phyloP scores from a whole-genome alignment of 1,284 basidiomycete species.

The Volvariella volvacea region DNA sequence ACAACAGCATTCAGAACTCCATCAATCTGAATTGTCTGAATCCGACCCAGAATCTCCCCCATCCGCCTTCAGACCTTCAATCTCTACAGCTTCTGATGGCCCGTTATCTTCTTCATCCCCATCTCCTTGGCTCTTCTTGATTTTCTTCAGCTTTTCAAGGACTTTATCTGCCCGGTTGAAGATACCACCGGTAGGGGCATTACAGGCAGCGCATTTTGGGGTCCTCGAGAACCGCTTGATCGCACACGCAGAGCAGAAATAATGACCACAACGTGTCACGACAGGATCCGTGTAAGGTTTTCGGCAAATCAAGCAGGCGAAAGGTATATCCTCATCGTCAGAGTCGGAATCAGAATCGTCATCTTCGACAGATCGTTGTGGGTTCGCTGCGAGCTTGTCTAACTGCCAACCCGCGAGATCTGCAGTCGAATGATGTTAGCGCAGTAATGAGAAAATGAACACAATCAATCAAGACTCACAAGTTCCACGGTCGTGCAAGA shows the following conservation, averaged over 20 bases:
- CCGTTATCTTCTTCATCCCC: slow-evolving; percentile 35
- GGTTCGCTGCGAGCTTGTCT: slow-evolving; percentile 74
- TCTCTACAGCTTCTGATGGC: slow-evolving; percentile 39
- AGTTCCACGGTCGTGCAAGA: slow-evolving; percentile 83
- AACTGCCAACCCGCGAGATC: slow-evolving; percentile 99
- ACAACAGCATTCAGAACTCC: too few species aligned
- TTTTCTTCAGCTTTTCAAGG: slow-evolving; percentile 69
- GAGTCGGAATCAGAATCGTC: slow-evolving; percentile 53
- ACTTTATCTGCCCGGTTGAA: slow-evolving; percentile 89
- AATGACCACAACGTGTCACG: slow-evolving; percentile 94
- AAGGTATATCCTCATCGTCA: slow-evolving; percentile 86
- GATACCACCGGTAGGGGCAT: slow-evolving; percentile 87
- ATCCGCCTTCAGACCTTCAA: slow-evolving; percentile 52
- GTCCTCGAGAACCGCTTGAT: slow-evolving; percentile 92
- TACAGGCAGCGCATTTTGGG: slow-evolving; percentile 94
- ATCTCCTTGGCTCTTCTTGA: slow-evolving; percentile 39
- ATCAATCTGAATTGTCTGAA: slow-evolving; percentile 15
- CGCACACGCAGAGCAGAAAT: slow-evolving; percentile 93
- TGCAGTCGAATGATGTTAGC: slow-evolving; percentile 25
- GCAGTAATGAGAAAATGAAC: slow-evolving; percentile 10
- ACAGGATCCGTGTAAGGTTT: slow-evolving; percentile 94
- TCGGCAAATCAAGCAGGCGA: slow-evolving; percentile 94
- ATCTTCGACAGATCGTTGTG: slow-evolving; percentile 42
- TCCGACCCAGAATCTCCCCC: slow-evolving; percentile 22
- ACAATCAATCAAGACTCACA: slow-evolving; percentile 43